Base-by-base conservation (phyloP, 2,329 filamentous ascomycete species). In the Fusarium xyrophilum region DNA sequence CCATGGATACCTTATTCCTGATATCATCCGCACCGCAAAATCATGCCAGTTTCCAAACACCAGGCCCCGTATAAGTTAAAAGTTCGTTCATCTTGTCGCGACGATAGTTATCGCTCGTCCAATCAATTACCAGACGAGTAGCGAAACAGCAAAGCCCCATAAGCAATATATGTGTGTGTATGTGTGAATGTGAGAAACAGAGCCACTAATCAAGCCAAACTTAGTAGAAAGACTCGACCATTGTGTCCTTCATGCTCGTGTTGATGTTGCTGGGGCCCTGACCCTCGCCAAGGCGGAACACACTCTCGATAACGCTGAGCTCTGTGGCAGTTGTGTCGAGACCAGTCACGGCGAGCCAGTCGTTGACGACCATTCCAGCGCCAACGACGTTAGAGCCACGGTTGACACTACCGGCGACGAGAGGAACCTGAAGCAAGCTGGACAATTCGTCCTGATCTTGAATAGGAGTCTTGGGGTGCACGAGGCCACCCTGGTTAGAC, bases 181-280 rank as follows among this genome's bases (percentile, higher is more conserved):
- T 47, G 35, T 43, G 55, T 39, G 55, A 28, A 59, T 39, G 47
- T 28, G 56, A 48, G 51, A 60, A 64, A 38, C 39, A 44, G 44
- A 63, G n/a, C 30, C 55, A 56, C 33, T 15, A 35, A 63, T 38
- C 40, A 61, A 35, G 46, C 36, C 44, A 57, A 46, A 25, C 59
- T 86, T 86, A 99, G 84, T 99, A 99, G 84, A 98, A 99, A 75
- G 93, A 97, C 85, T 99, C 96, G 67, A 99, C 96, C 88, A 99
- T 97, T 71, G 93, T 96, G 80, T 98, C 95, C 88, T 97, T 98
- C 84, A 97, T 90, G 73, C 83, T 89, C 54, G 89, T 91, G 79
- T 92, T 92, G 82, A 95, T 93, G 74, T 88, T 89, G 76, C 88
- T 88, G 52, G 93, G 90, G 10, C 88, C 93, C 71, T 89, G 86